Evolutionary conservation across 2,329 filamentous ascomycete genomes (phyloP), one percentile per base, ranked within the genome.

Genomic region (Ophiostoma himal-ulmi): DNA sequence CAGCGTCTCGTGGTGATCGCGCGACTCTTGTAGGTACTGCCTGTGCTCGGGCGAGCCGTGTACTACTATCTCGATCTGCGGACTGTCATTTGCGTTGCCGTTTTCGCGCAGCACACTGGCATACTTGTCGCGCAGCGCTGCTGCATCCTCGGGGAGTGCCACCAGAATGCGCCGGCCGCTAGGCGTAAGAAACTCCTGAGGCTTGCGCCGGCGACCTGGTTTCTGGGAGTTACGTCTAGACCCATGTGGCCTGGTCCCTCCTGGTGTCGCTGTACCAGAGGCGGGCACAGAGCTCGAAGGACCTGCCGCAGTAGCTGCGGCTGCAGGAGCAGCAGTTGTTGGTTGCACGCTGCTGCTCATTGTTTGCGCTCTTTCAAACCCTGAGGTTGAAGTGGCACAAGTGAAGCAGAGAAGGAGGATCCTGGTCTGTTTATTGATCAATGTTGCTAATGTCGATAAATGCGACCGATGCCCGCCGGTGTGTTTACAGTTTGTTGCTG

Each of bases 131-230:
- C 81, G 79, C 37, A 88, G 76, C 1, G 76, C 75, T n/a, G 81
- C 79, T 4, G 82, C 81, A 73, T 89, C 86, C 74, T 87, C 84
- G 1, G 87, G 87, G 1, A 83, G 78, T 7, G 85, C 85, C 68
- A 88, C 83, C 70, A 89, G 83, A 5, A 89, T 81, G 73, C 82
- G 82, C 70, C 81, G 82, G 36, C 87, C 87, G 75, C 84, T 80
- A 0, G 87, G 86, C 66, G 84, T 82, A 3, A 84, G 75, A 71
- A 89, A 85, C 71, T 87, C 83, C 30, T 83, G 80, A 0, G 86
- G 78, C 41, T 82, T 79, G 37, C 81, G 81, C 1, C 79, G 75
- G 5, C 70, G 70, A 20, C 72, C 68, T 64, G 37, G 36, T n/a
- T 39, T 39, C 34, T 37, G 30, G 34, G 54, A 60, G 54, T 17